These are phyloP conservation scores for Erythrobasidium yunnanense DNA, from an alignment of 768 basidiomycete species.

Conservation along the genomic window DNA sequence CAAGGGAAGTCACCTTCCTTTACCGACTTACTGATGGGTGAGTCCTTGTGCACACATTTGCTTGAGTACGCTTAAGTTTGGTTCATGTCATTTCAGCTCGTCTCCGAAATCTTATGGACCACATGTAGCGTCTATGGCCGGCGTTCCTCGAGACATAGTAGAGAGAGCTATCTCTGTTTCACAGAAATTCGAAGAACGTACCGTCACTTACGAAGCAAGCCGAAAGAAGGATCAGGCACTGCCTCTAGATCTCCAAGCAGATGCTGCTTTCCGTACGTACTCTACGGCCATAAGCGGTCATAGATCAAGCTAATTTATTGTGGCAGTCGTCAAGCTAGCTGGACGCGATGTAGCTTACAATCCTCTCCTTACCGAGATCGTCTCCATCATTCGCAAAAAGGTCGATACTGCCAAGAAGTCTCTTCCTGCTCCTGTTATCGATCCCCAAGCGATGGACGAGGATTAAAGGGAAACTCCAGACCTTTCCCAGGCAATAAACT, in stretches of 20 bases:
- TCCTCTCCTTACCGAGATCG: neutral
- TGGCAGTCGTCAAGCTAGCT: neutral
- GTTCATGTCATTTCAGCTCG: no score
- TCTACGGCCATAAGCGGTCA: neutral
- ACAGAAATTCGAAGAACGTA: slow-evolving; percentile 72
- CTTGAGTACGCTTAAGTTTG: no score
- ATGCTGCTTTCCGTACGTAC: slow-evolving; percentile 54
- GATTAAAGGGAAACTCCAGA: no score
- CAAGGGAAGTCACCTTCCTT: slow-evolving; percentile 73
- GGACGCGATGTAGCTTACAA: neutral
- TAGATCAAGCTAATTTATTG: neutral
- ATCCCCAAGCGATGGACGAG: neutral
- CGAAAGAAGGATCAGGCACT: slow-evolving; percentile 51
- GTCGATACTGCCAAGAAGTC: neutral
- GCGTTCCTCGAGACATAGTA: slow-evolving; percentile 70
- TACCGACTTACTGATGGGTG: slow-evolving; percentile 61
- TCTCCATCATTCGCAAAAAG: neutral
- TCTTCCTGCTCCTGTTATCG: no score
- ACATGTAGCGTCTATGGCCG: slow-evolving; percentile 57
- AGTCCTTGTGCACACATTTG: slow-evolving; percentile 36
- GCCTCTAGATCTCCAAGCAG: slow-evolving; percentile 73
- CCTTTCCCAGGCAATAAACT: no score
- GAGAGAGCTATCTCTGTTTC: slow-evolving; percentile 79
- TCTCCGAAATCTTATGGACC: slow-evolving; percentile 83
- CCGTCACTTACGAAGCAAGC: slow-evolving; percentile 50